These are phyloP conservation scores for Pseudogymnoascus verrucosus DNA, from an alignment of 2,329 filamentous ascomycete genomes.

Conservation along the genomic window DNA sequence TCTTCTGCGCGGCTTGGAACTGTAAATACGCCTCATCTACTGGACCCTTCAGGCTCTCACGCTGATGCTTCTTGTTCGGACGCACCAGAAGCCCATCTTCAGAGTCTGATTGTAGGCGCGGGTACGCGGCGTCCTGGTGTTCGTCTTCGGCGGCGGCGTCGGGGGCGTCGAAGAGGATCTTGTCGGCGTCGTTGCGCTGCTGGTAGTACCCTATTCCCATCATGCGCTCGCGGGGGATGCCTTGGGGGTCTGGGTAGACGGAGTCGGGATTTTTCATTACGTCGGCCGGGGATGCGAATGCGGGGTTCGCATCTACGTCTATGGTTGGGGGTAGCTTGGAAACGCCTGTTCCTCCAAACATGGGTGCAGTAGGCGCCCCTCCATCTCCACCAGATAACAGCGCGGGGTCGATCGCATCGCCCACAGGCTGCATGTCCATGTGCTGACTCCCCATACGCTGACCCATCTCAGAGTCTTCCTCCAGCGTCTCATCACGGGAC, in stretches of 20 bases:
- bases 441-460: constrained; percentile 2
- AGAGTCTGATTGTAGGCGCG: not conserved
- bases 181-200: constrained; percentile 22
- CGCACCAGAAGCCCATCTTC: constrained; percentile 9
- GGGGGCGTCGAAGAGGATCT: constrained; percentile 25
- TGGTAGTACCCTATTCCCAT: constrained; percentile 27
- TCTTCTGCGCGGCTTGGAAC: constrained; percentile 15
- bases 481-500: constrained; percentile 17
- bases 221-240: constrained; percentile 18
- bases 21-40: constrained; percentile 3
- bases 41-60: not conserved
- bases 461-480: not conserved
- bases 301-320: not conserved
- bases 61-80: constrained; percentile 13
- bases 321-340: not conserved
- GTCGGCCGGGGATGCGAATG: not conserved
- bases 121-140: not conserved
- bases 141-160: constrained; percentile 10
- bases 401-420: not conserved
- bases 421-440: not conserved
- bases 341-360: not conserved
- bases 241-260: constrained; percentile 20
- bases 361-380: not conserved
- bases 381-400: not conserved
- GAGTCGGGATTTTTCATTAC: not conserved